Evolutionary conservation across 2,329 filamentous ascomycete species (phyloP).

Genomic region (Fonsecaea monophora): DNA sequence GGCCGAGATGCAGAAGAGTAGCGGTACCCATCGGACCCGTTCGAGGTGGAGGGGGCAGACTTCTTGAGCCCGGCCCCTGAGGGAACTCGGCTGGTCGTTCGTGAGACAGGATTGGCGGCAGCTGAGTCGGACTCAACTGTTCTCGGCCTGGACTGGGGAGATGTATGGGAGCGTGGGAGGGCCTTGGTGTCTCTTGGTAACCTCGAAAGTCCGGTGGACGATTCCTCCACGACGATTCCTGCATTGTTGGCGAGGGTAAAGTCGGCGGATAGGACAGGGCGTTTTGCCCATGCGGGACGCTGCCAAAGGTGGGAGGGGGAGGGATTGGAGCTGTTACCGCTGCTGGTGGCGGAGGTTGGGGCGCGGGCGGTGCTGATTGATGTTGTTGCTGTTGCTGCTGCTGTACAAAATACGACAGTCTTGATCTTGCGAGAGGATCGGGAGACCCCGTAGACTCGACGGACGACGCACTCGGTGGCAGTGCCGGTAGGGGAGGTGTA

Average conservation of each 20-base stretch:
- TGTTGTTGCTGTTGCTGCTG: conserved; percentile 26
- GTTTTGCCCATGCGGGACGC: conserved; percentile 6
- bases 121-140: conserved; percentile 22
- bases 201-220: conserved; percentile 28
- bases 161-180: conserved; percentile 22
- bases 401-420: conserved; percentile 27
- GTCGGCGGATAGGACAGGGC: conserved; percentile 16
- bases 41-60: conserved; percentile 30
- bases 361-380: neutral
- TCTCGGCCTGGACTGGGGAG: conserved; percentile 16
- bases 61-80: conserved; percentile 23
- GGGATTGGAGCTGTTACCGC: conserved; percentile 1
- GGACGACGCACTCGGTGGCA: conserved; percentile 14
- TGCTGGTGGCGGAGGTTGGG: neutral
- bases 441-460: conserved; percentile 21
- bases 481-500: conserved; percentile 31
- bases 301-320: conserved; percentile 6
- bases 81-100: conserved; percentile 28
- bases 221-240: conserved; percentile 31
- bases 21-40: conserved; percentile 14
- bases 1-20: conserved; percentile 19
- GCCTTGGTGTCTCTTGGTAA: conserved; percentile 26
- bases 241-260: conserved; percentile 26
- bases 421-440: conserved; percentile 26
- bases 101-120: conserved; percentile 26